A percentile compares a stretch with the other conserved stretches of the same genome.
These are phyloP conservation scores for Verticillium klebahnii DNA, from an alignment of 2,329 filamentous ascomycete species.

Conservation along the genomic window DNA sequence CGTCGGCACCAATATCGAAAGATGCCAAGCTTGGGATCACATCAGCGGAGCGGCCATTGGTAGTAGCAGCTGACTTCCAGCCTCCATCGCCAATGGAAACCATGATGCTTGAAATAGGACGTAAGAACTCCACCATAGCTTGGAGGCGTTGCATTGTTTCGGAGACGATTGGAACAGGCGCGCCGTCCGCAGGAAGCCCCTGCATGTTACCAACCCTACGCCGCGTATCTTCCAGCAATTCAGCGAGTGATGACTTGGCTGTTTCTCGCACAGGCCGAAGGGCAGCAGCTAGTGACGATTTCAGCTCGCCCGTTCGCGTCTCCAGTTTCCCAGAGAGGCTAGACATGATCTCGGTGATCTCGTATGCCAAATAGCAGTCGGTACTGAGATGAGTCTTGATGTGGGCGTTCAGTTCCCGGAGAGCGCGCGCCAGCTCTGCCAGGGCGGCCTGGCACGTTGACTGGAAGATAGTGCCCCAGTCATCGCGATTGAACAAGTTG, in stretches of 20 bases:
- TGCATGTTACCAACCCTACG: conserved; percentile 62
- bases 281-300: conserved; percentile 75
- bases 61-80: conserved; percentile 60
- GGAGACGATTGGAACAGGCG: conserved; percentile 69
- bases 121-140: conserved; percentile 80
- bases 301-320: conserved; percentile 78
- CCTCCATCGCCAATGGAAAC: conserved; percentile 89
- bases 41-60: conserved; percentile 53
- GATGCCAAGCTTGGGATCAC: conserved; percentile 67
- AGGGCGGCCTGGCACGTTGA: conserved; percentile 74
- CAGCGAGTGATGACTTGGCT: conserved; percentile 77
- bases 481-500: conserved; percentile 77
- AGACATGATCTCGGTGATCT: conserved; percentile 88
- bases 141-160: conserved; percentile 85
- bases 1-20: conserved; percentile 86
- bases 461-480: conserved; percentile 77
- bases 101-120: conserved; percentile 83
- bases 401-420: conserved; percentile 84
- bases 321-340: conserved; percentile 76
- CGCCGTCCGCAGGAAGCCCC: conserved; percentile 71
- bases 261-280: conserved; percentile 89
- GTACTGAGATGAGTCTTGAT: conserved; percentile 82
- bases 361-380: conserved; percentile 92
- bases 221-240: conserved; percentile 79
- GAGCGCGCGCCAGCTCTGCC: conserved; percentile 75